phyloP scores from a whole-genome alignment of 352 stramenopile species.

The Globisporangium megalacanthum region DNA sequence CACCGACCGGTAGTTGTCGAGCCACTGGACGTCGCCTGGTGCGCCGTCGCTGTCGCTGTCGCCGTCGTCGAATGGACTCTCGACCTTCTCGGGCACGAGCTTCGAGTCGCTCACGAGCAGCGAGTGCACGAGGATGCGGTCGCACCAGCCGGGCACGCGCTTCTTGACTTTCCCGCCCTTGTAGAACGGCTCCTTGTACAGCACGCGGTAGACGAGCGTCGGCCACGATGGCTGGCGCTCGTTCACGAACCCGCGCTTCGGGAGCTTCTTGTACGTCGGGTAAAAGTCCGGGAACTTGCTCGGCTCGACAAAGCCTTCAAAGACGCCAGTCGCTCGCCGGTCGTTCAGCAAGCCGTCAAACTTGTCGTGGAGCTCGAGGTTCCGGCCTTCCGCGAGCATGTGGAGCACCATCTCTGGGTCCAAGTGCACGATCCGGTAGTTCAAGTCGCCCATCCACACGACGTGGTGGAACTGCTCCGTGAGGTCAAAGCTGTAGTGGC shows the following conservation, averaged over 20 bases:
- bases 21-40: slow-evolving; percentile 19
- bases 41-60: background rate
- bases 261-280: slow-evolving; percentile 88
- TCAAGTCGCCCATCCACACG: slow-evolving; percentile 88
- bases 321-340: slow-evolving; percentile 59
- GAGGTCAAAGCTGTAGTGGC: slow-evolving; percentile 73
- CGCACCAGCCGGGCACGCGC: slow-evolving; percentile 81
- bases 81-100: slow-evolving; percentile 69
- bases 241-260: slow-evolving; percentile 62
- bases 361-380: slow-evolving; percentile 77
- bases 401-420: slow-evolving; percentile 70
- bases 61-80: slow-evolving; percentile 33
- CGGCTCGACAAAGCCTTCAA: slow-evolving; percentile 79
- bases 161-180: slow-evolving; percentile 89
- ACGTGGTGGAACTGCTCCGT: slow-evolving; percentile 88
- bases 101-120: slow-evolving; percentile 76
- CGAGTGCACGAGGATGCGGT: slow-evolving; percentile 84
- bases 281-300: slow-evolving; percentile 86
- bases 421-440: slow-evolving; percentile 79
- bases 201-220: slow-evolving; percentile 64
- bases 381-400: slow-evolving; percentile 74
- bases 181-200: slow-evolving; percentile 89
- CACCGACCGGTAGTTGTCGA: slow-evolving; percentile 80
- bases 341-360: slow-evolving; percentile 83
- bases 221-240: slow-evolving; percentile 60